These are phyloP conservation scores for Fonsecaea nubica DNA, from an alignment of 2,329 filamentous ascomycete genomes.

Conservation along the genomic window DNA sequence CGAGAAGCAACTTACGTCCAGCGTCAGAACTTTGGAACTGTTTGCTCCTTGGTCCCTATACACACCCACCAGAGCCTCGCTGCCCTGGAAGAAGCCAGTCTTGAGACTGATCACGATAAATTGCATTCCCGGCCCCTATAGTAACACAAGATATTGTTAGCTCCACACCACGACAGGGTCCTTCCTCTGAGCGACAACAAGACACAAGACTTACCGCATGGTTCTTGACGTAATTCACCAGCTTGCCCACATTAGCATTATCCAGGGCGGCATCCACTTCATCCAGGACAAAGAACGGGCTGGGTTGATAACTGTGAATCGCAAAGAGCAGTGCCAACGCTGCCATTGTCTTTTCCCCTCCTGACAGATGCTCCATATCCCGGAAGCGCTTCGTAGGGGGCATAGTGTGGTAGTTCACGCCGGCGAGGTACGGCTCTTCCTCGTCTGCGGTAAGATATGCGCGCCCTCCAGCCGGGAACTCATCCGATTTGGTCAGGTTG, in stretches of 20 bases:
- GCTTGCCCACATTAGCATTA: constrained; percentile 93
- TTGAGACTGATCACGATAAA: constrained; percentile 98
- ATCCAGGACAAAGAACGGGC: constrained; percentile 96
- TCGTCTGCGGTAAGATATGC: constrained; percentile 92
- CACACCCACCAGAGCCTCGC: constrained; percentile 92
- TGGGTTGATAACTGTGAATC: constrained; percentile 94
- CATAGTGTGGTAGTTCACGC: constrained; percentile 99
- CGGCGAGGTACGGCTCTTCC: constrained; percentile 93
- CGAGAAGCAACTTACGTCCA: constrained; percentile 76
- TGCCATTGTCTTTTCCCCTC: constrained; percentile 98
- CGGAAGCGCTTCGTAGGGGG: constrained; percentile 96
- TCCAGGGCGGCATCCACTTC: constrained; percentile 98
- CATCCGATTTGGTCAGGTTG: constrained; percentile 85
- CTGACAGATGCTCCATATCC: constrained; percentile 97
- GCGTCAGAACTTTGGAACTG: constrained; percentile 85
- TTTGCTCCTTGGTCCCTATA: constrained; percentile 95
- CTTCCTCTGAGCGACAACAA: background rate
- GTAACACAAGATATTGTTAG: background rate
- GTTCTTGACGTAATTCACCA: constrained; percentile 94
- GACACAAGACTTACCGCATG: constrained; percentile 63
- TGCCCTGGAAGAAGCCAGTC: constrained; percentile 93
- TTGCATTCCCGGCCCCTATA: constrained; percentile 86
- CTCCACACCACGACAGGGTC: background rate
- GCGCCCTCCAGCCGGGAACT: constrained; percentile 90
- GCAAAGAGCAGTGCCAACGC: constrained; percentile 95